phyloP scores from a whole-genome alignment of 2,329 filamentous ascomycete species.

The Monosporascus sp. region DNA sequence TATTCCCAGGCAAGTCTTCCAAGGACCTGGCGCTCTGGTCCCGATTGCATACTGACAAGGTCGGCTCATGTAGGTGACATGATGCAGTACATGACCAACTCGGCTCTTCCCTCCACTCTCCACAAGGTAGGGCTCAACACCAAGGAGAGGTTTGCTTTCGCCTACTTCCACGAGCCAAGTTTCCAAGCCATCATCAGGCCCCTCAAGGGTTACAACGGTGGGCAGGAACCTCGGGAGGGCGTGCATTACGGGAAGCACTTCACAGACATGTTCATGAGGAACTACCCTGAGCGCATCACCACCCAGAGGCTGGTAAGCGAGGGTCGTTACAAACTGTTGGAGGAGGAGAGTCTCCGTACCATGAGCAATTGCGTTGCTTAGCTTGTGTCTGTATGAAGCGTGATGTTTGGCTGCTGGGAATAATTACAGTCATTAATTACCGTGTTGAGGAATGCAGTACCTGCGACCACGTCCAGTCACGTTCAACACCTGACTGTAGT shows the following conservation, averaged over 20 bases:
- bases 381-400: no score
- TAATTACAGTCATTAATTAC: no score
- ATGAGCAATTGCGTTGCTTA: neutral
- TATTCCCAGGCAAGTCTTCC: conserved; percentile 37
- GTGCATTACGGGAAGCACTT: conserved; percentile 49
- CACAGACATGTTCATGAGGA: conserved; percentile 46
- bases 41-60: neutral
- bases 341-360: neutral
- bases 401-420: no score
- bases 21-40: neutral
- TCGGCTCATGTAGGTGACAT: conserved; percentile 36
- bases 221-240: conserved; percentile 28
- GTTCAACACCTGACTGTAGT: no score
- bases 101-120: conserved; percentile 39
- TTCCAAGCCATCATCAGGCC: conserved; percentile 41
- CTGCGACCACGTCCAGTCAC: no score
- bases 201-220: conserved; percentile 31
- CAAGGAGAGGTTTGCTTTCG: conserved; percentile 41
- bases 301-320: conserved; percentile 32
- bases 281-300: conserved; percentile 42
- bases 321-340: conserved; percentile 18
- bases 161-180: conserved; percentile 48
- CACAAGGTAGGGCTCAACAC: conserved; percentile 48
- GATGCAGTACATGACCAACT: conserved; percentile 46
- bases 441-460: no score